These are phyloP conservation scores for Sporothrix variecibatus DNA, from an alignment of 2,329 filamentous ascomycete species.

Conservation along the genomic window DNA sequence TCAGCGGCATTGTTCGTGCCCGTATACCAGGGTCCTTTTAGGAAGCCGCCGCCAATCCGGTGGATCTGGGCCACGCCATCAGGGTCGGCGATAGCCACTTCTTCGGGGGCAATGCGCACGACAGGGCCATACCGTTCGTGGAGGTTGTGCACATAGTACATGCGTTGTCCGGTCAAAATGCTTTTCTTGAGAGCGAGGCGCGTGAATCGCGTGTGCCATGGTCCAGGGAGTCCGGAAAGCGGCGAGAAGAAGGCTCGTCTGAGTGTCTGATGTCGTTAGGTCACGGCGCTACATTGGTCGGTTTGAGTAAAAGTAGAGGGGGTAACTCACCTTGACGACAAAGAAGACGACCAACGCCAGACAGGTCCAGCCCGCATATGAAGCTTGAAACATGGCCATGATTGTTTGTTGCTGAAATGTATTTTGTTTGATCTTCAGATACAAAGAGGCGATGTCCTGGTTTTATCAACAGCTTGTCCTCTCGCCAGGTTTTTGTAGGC, in stretches of 20 bases:
- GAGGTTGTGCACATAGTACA: neutral
- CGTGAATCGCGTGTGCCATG: neutral
- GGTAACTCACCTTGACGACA: neutral
- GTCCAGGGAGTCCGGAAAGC: neutral
- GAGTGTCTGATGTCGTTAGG: neutral
- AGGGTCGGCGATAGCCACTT: neutral
- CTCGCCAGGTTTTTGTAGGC: neutral
- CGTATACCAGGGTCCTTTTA: neutral
- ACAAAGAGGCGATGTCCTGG: neutral
- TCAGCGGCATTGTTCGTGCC: neutral
- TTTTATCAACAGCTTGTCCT: neutral
- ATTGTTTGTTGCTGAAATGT: neutral
- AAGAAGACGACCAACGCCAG: neutral
- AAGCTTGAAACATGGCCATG: neutral
- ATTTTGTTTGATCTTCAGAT: neutral
- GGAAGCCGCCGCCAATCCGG: neutral
- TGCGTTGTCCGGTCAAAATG: neutral
- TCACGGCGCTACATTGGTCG: neutral
- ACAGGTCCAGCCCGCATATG: neutral
- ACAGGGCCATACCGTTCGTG: neutral
- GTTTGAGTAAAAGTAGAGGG: no score
- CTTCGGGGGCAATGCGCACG: neutral
- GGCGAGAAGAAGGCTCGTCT: neutral
- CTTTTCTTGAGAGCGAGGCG: neutral
- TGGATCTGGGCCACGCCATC: neutral